Percentiles rank a stretch among this genome's conserved stretches.
Conservation (phyloP, 73 alveolate genomes). For the Stentor roeselii region DNA sequence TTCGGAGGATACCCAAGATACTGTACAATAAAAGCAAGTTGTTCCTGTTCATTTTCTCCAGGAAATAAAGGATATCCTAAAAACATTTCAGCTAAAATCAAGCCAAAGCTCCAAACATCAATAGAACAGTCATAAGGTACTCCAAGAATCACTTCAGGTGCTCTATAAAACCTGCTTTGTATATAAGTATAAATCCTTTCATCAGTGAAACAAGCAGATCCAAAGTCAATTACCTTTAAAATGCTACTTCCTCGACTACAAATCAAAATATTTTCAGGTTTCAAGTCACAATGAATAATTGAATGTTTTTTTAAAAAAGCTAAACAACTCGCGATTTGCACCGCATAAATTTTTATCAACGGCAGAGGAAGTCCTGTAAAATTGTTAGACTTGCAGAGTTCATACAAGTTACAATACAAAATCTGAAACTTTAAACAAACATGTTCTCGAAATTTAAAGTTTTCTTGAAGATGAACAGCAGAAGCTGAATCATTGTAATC, state of each 20-base stretch:
- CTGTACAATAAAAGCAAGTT: constrained; percentile 17
- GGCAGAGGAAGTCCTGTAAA: constrained; percentile 59
- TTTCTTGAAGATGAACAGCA: constrained; percentile 45
- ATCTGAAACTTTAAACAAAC: constrained; percentile 36
- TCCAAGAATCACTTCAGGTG: constrained; percentile 84
- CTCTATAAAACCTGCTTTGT: too few relatives aligned
- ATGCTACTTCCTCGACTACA: constrained; percentile 12
- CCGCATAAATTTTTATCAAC: constrained; percentile 47
- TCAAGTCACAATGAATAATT: constrained; percentile 60
- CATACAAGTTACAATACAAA: constrained; percentile 46
- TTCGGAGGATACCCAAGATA: constrained; percentile 8
- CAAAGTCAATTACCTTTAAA: constrained; percentile 30
- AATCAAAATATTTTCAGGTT: constrained; percentile 57
- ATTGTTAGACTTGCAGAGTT: constrained; percentile 44
- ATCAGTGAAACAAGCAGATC: constrained; percentile 32
- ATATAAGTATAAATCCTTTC: constrained; percentile 53
- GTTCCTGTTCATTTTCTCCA: constrained; percentile 44
- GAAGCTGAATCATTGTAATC: too few relatives aligned
- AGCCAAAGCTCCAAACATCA: constrained; percentile 89
- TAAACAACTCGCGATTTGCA: constrained; percentile 38
- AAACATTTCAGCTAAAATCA: constrained; percentile 69
- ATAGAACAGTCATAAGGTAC: constrained; percentile 74
- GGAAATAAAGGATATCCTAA: constrained; percentile 66
- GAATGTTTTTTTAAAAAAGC: constrained; percentile 30
- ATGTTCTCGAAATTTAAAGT: constrained; percentile 45